A percentile compares a stretch with the other conserved stretches of the same genome.
These are phyloP conservation scores for Microascus cirrosus DNA, from an alignment of 2,329 filamentous ascomycete species.

Conservation along the genomic window DNA sequence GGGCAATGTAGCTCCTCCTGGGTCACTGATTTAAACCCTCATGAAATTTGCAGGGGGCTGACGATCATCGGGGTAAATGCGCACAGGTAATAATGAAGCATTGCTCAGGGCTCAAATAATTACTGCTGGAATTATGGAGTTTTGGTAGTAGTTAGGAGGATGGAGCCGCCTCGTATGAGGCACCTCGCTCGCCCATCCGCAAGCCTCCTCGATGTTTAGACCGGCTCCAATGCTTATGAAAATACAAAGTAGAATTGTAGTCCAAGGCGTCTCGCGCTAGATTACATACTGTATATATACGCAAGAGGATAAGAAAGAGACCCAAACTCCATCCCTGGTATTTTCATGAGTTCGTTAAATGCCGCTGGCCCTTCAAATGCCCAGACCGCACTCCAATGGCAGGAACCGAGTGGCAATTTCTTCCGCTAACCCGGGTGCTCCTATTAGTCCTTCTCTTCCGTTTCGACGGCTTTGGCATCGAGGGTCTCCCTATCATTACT, in stretches of 20 bases:
- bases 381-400: not conserved
- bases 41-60: no score
- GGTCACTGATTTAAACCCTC: not conserved
- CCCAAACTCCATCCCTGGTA: not conserved
- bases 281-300: not conserved
- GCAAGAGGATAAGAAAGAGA: not conserved
- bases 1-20: not conserved
- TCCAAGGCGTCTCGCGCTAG: not conserved
- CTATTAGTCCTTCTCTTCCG: not conserved
- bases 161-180: not conserved
- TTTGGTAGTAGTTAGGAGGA: not conserved
- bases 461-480: not conserved
- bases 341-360: not conserved
- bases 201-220: not conserved
- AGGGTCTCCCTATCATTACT: not conserved
- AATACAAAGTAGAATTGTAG: not conserved
- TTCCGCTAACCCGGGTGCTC: not conserved
- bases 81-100: not conserved
- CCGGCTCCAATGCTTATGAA: not conserved
- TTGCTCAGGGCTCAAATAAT: not conserved
- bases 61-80: not conserved
- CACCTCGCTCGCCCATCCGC: not conserved
- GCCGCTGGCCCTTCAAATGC: not conserved
- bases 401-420: not conserved
- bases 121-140: not conserved